Base-by-base conservation (phyloP, 805 yeast species). In the Cyberlindnera suaveolens region DNA sequence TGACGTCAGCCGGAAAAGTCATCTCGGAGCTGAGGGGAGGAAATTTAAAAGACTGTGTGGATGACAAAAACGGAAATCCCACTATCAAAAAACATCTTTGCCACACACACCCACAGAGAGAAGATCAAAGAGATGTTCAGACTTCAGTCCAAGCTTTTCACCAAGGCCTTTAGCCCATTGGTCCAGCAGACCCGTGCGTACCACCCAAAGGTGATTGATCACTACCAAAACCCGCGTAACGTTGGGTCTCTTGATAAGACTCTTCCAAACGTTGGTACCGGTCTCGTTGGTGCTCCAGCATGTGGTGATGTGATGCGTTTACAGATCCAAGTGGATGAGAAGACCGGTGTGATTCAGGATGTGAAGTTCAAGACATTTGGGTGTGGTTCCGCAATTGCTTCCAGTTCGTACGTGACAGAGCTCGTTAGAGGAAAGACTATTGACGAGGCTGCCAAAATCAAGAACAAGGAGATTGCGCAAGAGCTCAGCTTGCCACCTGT, bases 291-390 rank as follows among this genome's bases (percentile, higher is more conserved):
- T 44, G 98, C 99, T 0, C 98, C 99, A 43, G 99, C 99, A 0
- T 93, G 99, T 70, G 99, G 99, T 43, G 99, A 93, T 70, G 99
- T 93, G 36, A 93, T 93, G 96, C 84, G 95, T 68, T 75, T 93
- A 51, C 98, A 93, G 65, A 93, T 93, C 59, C 80, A 90, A 63
- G 99, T 93, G 9, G 82, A 83, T 51, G 97, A 90, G 57, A 81
- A 75, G 44, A 80, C 95, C 19, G 99, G 99, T 1, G 74, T 86
- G 42, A 93, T 93, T 54, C 80, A 86, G 64, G 96, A 93, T 63
- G 99, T 91, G 49, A 91, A 89, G 66, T 93, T 93, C 70, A 93
- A 93, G 77, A 93, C 99, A 4, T 93, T 93, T 69, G 99, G 99
- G n/a, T 93, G 99, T 64, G 99, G 99, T 36, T 81, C 93, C 3